Conservation (phyloP, 331 rosid genomes). For the Rosa hybrid region DNA sequence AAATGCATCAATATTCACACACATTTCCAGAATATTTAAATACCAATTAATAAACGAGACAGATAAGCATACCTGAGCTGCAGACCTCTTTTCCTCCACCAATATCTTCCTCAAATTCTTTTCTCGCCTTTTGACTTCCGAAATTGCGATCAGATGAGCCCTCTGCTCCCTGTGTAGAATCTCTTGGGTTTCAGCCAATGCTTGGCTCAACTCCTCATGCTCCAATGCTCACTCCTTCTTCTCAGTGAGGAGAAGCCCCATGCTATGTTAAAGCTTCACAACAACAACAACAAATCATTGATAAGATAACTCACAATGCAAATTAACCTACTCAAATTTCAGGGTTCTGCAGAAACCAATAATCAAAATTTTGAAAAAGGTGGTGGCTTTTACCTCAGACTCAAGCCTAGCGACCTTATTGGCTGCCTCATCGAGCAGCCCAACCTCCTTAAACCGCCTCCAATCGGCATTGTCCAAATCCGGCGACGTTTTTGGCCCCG, state of each 20-base stretch:
- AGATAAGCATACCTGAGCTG: conserved; percentile 51
- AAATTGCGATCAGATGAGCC: conserved; percentile 66
- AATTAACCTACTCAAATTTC: not conserved
- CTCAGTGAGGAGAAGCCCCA: conserved; percentile 92
- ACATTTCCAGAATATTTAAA: not conserved
- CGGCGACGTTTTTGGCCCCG: conserved; percentile 9
- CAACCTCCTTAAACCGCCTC: conserved; percentile 71
- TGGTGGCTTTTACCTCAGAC: conserved; percentile 49
- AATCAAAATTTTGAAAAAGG: not conserved
- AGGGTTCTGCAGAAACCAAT: not conserved
- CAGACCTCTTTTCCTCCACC: conserved; percentile 67
- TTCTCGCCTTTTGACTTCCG: conserved; percentile 72
- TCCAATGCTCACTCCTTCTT: conserved; percentile 70
- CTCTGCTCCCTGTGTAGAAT: conserved; percentile 82
- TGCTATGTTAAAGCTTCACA: conserved; percentile 78
- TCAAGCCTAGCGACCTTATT: conserved; percentile 66
- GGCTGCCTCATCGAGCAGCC: conserved; percentile 65
- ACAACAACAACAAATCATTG: not conserved
- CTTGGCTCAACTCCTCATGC: conserved; percentile 58
- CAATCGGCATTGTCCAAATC: conserved; percentile 65
- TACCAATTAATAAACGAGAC: not conserved
- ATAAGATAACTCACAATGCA: not conserved
- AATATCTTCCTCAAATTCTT: conserved; percentile 67
- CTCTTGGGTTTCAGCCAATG: conserved; percentile 70
- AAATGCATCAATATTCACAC: conserved; percentile 21